phyloP scores from a whole-genome alignment of 2,329 filamentous ascomycete species.

The Cercospora brassicicola region DNA sequence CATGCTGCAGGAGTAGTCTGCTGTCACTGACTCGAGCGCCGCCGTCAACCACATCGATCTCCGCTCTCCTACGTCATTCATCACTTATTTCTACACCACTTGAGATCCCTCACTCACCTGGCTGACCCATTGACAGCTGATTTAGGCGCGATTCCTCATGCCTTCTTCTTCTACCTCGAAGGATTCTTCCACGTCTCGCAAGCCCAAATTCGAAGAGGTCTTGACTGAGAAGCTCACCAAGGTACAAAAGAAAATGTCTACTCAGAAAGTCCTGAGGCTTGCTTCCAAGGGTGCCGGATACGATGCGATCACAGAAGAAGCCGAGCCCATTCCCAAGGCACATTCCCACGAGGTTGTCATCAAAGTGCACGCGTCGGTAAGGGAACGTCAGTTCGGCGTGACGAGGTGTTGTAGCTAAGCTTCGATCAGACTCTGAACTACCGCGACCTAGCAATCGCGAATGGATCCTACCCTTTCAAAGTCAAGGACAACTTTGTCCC shows the following conservation, averaged over 20 bases:
- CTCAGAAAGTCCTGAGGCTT: conserved; percentile 21
- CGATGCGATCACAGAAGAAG: conserved; percentile 16
- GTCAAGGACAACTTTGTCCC: conserved; percentile 52
- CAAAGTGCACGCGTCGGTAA: conserved; percentile 48
- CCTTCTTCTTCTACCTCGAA: conserved; percentile 6
- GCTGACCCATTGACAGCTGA: background rate
- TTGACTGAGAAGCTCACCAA: conserved; percentile 14
- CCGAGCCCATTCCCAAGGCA: conserved; percentile 31
- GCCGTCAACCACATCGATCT: conserved; percentile 9
- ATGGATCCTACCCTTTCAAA: conserved; percentile 24
- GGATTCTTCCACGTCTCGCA: conserved; percentile 1
- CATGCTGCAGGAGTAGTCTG: conserved; percentile 11
- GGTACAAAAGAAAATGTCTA: conserved; percentile 16
- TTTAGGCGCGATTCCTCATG: conserved; percentile 6
- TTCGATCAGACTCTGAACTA: conserved; percentile 48
- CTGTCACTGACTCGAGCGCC: conserved; percentile 9
- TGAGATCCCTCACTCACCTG: background rate
- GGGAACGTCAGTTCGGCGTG: background rate
- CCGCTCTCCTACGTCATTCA: conserved; percentile 9
- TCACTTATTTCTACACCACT: conserved; percentile 1
- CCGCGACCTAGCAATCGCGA: conserved; percentile 43
- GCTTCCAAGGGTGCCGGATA: conserved; percentile 24
- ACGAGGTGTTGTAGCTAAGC: background rate
- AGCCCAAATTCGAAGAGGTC: conserved; percentile 9
- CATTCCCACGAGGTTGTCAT: conserved; percentile 49